Conservation (phyloP, 73 alveolate genomes). For the Paramecium tetraurelia region DNA sequence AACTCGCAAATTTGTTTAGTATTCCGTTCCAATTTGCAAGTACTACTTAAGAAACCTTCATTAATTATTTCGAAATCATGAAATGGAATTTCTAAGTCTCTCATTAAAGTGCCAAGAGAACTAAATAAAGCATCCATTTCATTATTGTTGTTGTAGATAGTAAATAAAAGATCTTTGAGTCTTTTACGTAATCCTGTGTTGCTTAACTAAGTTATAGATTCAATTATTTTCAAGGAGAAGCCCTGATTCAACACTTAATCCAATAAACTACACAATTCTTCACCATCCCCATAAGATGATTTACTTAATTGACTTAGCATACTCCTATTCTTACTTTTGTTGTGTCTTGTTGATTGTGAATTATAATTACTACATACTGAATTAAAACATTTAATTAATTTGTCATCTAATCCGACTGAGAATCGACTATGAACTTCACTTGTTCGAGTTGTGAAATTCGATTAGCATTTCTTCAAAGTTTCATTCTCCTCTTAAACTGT, state of each 20-base stretch:
- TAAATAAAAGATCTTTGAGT: not conserved
- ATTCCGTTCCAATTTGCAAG: not conserved
- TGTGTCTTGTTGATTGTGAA: not conserved
- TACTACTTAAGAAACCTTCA: not conserved
- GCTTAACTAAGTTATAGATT: not conserved
- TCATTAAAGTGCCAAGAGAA: not conserved
- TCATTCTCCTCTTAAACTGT: not conserved
- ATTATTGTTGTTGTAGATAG: not conserved
- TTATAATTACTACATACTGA: not conserved
- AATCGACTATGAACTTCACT: not conserved
- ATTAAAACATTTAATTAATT: not conserved
- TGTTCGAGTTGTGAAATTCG: not conserved
- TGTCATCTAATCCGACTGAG: not conserved
- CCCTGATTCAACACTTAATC: not conserved
- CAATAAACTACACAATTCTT: not conserved
- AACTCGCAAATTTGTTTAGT: not conserved
- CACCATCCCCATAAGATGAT: not conserved
- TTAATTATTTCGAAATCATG: not conserved
- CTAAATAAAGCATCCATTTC: not conserved
- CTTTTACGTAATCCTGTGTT: not conserved
- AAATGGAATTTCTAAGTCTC: not conserved
- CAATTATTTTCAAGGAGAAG: not conserved
- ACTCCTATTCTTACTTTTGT: not conserved
- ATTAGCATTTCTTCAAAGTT: not conserved
- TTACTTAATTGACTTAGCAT: conserved; percentile 25